Base-by-base conservation (phyloP, 805 yeast genomes). In the Saccharomycopsis javanensis region DNA sequence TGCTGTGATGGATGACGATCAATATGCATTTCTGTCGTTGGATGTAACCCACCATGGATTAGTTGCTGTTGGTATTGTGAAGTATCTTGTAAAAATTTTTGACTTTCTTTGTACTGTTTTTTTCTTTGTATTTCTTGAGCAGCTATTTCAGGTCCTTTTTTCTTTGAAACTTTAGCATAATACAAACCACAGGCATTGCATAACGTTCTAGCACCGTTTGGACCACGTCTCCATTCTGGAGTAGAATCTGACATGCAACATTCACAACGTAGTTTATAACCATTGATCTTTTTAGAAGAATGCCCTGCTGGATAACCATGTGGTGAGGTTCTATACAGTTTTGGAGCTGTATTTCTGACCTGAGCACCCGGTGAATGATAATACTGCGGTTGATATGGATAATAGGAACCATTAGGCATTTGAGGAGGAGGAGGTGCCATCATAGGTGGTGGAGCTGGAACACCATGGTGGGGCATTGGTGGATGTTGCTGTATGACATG, bases 171-270 rank as follows among this genome's bases (percentile, higher is more conserved):
- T 65, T 86, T 86, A 50, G 87, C 85, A 67, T 81, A 86, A 66
- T 77, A 84, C 45, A 87, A 70, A 0, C 96, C 96, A 68, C 96
- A 87, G 0, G 94, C 94, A 67, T 87, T 88, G 70, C 95, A 87
- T 54, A 87, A 69, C 0, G 90, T 84, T 42, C 89, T 72, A 13
- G 81, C 80, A 2, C 94, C 95, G 55, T 79, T 78, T 1, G 96
- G 94, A 0, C 94, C 94, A 51, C 85, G 76, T 56, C 95, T 72
- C 95, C 96, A 87, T 68, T 87, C 94, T 0, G 94, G 94, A 0
- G 95, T 85, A 51, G 79, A 80, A 6, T 66, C 69, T 4, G 77
- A 73, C n/a, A 75, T 76, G 64, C 87, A 82, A 58, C 78, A 75
- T 46, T 72, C 74, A 62, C 79, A 75, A 5, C 54, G 54, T 23